Base-by-base conservation (phyloP, 495 filamentous ascomycete genomes). In the Penicillium longicatenatum region DNA sequence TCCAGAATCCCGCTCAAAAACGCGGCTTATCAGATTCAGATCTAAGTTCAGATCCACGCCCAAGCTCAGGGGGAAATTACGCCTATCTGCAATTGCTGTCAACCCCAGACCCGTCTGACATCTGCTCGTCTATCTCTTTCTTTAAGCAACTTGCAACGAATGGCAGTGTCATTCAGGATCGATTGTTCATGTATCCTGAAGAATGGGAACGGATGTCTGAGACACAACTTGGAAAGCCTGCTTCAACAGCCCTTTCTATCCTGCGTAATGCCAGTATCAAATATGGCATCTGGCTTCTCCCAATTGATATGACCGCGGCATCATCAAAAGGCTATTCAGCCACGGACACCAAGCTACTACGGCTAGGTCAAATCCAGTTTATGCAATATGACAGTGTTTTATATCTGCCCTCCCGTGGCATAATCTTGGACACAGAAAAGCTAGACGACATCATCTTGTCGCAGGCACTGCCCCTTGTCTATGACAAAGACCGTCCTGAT, bases 121-220 rank as follows among this genome's bases (percentile, higher is more conserved):
- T 79, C 52, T 79, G 76, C 60, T 78, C 75, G 17, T 71, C 71
- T 14, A 70, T 79, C 42, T 68, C 73, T 17, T 75, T 79, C 63
- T 79, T 77, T 61, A 77, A 76, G 59, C 67, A 69, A 41, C 68
- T 79, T 35, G 57, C 70, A 3, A 69, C 66, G 10, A 75, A 75
- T 19, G 63, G 61, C 51, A 73, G 72, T 12, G 66, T 55, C 22
- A 58, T 78, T 39, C 73, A 77, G 46, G 76, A 79, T 47, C 76
- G 76, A n/a, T 67, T 79, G 26, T 79, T 79, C 50, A 77, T 79
- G 75, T 79, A 79, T 60, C 76, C 76, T 20, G 63, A 69, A 50
- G 70, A 77, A 63, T 79, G 76, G 76, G 76, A 79, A 46, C 37
- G 63, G 30, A 69, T 69, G 61, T 62, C 63, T 3, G 42, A 61